A percentile compares a stretch with the other conserved stretches of the same genome.
Conservation (phyloP, 2,329 filamentous ascomycete genomes). For the Aspergillus tanneri region DNA sequence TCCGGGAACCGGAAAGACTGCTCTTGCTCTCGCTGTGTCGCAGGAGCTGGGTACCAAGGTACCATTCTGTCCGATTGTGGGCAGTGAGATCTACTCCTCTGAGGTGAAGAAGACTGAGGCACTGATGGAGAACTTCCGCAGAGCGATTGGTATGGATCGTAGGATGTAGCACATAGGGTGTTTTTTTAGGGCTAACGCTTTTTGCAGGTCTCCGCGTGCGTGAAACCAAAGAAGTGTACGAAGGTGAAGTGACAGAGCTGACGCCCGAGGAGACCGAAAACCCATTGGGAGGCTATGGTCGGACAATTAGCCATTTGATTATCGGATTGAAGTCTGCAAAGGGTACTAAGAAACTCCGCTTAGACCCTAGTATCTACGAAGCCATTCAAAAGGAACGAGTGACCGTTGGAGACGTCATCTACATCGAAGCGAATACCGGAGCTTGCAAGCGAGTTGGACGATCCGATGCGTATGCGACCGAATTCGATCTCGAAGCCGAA, state of each 20-base stretch:
- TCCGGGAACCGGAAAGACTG: conserved; percentile 95
- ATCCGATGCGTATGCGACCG: conserved; percentile 94
- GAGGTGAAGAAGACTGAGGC: conserved; percentile 99
- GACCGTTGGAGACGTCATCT: conserved; percentile 93
- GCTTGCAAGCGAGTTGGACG: conserved; percentile 95
- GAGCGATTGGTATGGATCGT: conserved; percentile 86
- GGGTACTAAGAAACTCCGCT: conserved; percentile 94
- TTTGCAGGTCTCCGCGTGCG: conserved; percentile 74
- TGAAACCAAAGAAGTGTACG: conserved; percentile 98
- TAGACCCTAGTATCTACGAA: conserved; percentile 98
- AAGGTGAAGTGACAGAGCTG: conserved; percentile 96
- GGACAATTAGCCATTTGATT: conserved; percentile 93
- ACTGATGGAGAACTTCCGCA: conserved; percentile 97
- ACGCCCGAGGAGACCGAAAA: conserved; percentile 98
- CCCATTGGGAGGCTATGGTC: conserved; percentile 91
- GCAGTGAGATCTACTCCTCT: conserved; percentile 94
- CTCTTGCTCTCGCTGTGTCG: conserved; percentile 89
- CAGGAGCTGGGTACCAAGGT: conserved; percentile 98
- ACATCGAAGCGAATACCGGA: conserved; percentile 98
- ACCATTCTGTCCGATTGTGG: conserved; percentile 96
- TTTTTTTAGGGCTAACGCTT: too few species aligned
- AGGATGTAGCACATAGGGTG: too few species aligned
- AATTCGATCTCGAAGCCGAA: conserved; percentile 97
- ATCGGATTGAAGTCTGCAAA: conserved; percentile 93
- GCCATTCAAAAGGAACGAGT: conserved; percentile 98